These are phyloP conservation scores for Seiridium cupressi DNA, from an alignment of 2,329 filamentous ascomycete genomes.

Conservation along the genomic window DNA sequence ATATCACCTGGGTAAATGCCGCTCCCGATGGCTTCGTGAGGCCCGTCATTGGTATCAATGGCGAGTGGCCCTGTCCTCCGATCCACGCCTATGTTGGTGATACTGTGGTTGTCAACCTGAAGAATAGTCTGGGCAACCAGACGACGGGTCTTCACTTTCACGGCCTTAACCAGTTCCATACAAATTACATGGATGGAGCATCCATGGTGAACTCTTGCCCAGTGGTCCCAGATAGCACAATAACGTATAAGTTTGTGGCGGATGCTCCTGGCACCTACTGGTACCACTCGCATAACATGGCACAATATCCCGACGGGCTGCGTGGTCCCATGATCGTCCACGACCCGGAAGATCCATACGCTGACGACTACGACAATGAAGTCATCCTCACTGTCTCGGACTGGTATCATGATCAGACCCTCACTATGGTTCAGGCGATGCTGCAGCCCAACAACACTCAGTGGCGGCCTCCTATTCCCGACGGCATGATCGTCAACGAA, in stretches of 20 bases:
- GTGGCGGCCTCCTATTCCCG: constrained; percentile 39
- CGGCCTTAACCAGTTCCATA: constrained; percentile 58
- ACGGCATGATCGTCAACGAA: constrained; percentile 42
- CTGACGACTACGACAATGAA: constrained; percentile 55
- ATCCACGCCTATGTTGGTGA: constrained; percentile 57
- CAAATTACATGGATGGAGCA: constrained; percentile 59
- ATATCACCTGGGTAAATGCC: constrained; percentile 59
- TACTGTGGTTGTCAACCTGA: constrained; percentile 44
- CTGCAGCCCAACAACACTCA: constrained; percentile 35
- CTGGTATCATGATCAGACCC: constrained; percentile 45
- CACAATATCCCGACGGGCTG: constrained; percentile 67
- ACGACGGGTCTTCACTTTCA: constrained; percentile 58
- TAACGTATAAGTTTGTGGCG: constrained; percentile 56
- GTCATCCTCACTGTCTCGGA: constrained; percentile 56
- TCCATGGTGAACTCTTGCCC: constrained; percentile 55
- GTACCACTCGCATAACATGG: constrained; percentile 64
- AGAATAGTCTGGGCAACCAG: constrained; percentile 50
- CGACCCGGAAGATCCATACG: constrained; percentile 53
- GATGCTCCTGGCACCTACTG: constrained; percentile 44
- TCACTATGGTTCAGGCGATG: constrained; percentile 37
- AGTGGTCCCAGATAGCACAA: constrained; percentile 48
- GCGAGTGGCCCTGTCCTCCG: constrained; percentile 61
- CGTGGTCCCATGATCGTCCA: constrained; percentile 61
- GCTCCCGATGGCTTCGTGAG: constrained; percentile 60
- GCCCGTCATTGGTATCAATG: constrained; percentile 64